Evolutionary conservation across 177 flowering plant species (phyloP).

Genomic region (Vitis hybrid): DNA sequence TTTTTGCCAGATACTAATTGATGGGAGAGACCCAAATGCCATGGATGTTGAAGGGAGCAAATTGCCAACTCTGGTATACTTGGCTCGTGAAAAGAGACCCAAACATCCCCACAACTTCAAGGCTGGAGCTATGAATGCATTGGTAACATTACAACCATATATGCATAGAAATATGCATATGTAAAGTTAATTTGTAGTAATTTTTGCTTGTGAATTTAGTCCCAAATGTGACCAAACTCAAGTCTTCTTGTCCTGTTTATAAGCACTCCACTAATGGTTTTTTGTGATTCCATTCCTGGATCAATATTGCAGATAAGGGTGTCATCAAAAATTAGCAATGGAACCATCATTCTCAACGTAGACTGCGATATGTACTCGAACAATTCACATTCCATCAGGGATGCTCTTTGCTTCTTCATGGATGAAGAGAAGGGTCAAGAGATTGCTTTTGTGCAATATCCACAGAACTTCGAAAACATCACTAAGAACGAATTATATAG

Average conservation of each 20-base stretch:
- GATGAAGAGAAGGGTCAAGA: conserved; percentile 43
- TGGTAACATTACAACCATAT: conserved; percentile 34
- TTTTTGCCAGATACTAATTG: conserved; percentile 34
- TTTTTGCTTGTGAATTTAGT: too few relatives aligned
- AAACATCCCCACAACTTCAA: conserved; percentile 45
- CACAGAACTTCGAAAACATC: conserved; percentile 33
- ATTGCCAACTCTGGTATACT: conserved; percentile 44
- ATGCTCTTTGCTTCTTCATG: conserved; percentile 57
- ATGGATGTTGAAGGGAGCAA: conserved; percentile 31
- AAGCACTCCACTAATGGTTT: too few relatives aligned
- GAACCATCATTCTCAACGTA: conserved; percentile 41
- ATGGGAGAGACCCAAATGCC: conserved; percentile 30
- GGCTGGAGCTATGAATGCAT: conserved; percentile 65
- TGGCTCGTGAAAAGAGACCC: conserved; percentile 51
- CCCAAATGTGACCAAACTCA: too few relatives aligned
- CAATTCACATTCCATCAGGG: conserved; percentile 37
- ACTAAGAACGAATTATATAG: conserved; percentile 28
- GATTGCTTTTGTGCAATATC: conserved; percentile 44
- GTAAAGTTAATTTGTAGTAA: too few relatives aligned
- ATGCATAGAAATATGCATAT: too few relatives aligned
- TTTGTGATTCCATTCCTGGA: not conserved
- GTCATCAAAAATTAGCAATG: conserved; percentile 48
- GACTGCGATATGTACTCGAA: conserved; percentile 66
- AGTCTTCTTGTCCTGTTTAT: too few relatives aligned
- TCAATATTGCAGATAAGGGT: conserved; percentile 45